Conservation (phyloP, 345 rosid species). For the Lumnitzera racemosa region DNA sequence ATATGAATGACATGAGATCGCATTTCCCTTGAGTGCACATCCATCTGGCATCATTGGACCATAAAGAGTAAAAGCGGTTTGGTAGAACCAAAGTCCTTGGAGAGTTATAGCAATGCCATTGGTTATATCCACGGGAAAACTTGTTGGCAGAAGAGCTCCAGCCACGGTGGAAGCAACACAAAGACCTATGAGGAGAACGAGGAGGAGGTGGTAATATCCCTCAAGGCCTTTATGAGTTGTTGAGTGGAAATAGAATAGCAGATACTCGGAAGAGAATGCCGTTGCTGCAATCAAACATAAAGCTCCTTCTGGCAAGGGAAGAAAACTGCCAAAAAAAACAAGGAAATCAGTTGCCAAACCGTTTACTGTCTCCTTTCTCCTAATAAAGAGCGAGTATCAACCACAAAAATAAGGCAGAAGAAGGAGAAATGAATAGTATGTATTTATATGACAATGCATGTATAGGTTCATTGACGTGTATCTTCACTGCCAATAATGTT, state of each 20-base stretch:
- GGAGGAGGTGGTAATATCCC: constrained; percentile 90
- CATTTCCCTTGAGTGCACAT: constrained; percentile 39
- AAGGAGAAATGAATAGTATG: no score
- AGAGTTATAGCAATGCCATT: constrained; percentile 71
- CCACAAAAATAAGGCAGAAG: no score
- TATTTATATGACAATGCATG: no score
- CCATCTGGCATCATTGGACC: constrained; percentile 95
- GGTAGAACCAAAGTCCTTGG: constrained; percentile 98
- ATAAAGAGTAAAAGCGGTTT: constrained; percentile 88
- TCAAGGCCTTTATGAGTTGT: constrained; percentile 94
- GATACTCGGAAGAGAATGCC: constrained; percentile 78
- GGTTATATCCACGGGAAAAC: constrained; percentile 74
- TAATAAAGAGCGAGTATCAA: no score
- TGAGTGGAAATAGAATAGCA: constrained; percentile 89
- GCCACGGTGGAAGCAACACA: constrained; percentile 53
- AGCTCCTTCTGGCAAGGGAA: constrained; percentile 72
- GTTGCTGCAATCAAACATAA: constrained; percentile 65
- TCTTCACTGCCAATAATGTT: no score
- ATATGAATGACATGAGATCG: constrained; percentile 39
- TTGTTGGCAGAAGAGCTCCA: constrained; percentile 69
- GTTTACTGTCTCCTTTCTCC: background rate
- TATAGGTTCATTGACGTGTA: no score
- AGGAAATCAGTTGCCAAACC: background rate
- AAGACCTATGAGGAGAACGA: constrained; percentile 70
- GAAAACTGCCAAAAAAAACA: constrained; percentile 26